phyloP scores from a whole-genome alignment of 192 early-diverging fungal genomes.

The Podila epigama region DNA sequence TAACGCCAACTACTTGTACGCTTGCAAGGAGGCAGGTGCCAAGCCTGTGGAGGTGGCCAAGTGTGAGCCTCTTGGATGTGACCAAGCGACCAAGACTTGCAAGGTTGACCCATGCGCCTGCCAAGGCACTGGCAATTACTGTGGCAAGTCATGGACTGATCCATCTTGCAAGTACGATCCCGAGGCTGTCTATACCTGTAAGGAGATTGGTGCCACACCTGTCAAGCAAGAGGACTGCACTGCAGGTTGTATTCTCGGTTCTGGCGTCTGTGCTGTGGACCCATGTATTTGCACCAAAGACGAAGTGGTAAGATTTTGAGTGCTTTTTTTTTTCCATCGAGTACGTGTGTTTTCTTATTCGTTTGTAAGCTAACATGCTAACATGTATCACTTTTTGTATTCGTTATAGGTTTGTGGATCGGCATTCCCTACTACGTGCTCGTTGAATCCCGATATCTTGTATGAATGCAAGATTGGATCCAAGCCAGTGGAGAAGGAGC shows the following conservation, averaged over 20 bases:
- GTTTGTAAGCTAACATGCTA: no score
- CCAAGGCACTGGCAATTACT: neutral
- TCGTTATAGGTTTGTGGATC: neutral
- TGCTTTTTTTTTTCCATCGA: neutral
- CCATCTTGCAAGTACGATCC: neutral
- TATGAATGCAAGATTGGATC: neutral
- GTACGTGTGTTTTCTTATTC: no score
- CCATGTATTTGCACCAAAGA: slow-evolving; percentile 1
- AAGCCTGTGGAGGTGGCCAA: neutral
- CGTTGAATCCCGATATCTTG: neutral
- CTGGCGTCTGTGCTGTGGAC: neutral
- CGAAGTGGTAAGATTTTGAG: neutral
- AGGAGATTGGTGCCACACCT: neutral
- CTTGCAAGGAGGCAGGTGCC: no score
- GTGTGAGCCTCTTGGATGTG: neutral
- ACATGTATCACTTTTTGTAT: no score
- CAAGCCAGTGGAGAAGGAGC: neutral
- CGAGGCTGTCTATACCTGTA: neutral
- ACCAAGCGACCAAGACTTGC: neutral
- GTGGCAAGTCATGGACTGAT: neutral
- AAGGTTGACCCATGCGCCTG: neutral
- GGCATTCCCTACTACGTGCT: neutral
- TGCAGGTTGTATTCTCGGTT: neutral
- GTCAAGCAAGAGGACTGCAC: neutral
- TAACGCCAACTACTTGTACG: neutral